Percentiles rank a stretch among this genome's conserved stretches.
These are phyloP conservation scores for Bipolaris gigantea DNA, from an alignment of 2,329 filamentous ascomycete genomes.

Conservation along the genomic window DNA sequence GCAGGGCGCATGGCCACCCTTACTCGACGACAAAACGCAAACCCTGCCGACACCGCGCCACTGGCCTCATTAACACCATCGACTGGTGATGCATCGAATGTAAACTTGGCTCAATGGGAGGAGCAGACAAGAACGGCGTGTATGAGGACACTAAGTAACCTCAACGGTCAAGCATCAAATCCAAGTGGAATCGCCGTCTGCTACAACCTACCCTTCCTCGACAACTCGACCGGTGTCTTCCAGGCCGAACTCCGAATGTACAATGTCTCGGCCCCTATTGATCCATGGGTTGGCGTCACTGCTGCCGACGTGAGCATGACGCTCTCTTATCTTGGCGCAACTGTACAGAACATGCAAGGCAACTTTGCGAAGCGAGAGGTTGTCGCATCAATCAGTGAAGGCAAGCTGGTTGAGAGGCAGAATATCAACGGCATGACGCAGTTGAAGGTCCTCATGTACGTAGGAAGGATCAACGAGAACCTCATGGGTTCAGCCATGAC, in stretches of 20 bases:
- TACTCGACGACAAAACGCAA: constrained; percentile 42
- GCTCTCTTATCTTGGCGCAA: constrained; percentile 48
- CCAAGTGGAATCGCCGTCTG: constrained; percentile 77
- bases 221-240: constrained; percentile 70
- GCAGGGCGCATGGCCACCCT: constrained; percentile 40
- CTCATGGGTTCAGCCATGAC: constrained; percentile 60
- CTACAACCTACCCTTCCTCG: constrained; percentile 76
- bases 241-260: constrained; percentile 77
- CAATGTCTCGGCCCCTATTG: constrained; percentile 63
- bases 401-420: constrained; percentile 35
- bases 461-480: constrained; percentile 66
- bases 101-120: constrained; percentile 41
- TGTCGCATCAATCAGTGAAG: constrained; percentile 27
- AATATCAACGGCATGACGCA: constrained; percentile 34
- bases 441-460: constrained; percentile 67
- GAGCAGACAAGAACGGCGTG: constrained; percentile 58
- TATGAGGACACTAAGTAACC: constrained; percentile 55
- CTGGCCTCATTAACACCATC: constrained; percentile 37
- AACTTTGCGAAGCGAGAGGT: constrained; percentile 38
- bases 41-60: constrained; percentile 31
- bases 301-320: constrained; percentile 47
- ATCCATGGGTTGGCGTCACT: constrained; percentile 50
- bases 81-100: constrained; percentile 40
- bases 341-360: constrained; percentile 45
- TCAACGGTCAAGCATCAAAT: constrained; percentile 64